Evolutionary conservation across 2,329 filamentous ascomycete species (phyloP).

Genomic region (Seiridium cupressi): DNA sequence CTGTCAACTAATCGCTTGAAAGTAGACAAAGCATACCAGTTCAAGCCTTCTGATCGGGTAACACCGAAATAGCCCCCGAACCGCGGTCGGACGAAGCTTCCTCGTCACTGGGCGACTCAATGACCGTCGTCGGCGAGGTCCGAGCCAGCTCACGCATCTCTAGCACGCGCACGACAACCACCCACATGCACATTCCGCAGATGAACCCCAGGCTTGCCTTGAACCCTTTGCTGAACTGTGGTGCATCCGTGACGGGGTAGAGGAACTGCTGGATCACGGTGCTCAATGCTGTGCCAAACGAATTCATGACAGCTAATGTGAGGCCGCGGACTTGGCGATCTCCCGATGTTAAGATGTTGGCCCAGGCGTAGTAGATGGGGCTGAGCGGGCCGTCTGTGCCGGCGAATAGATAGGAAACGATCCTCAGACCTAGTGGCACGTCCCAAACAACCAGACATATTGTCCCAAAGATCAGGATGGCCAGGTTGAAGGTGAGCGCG

Average conservation of each 20-base stretch:
- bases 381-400: constrained; percentile 32
- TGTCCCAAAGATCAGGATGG: constrained; percentile 27
- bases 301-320: constrained; percentile 33
- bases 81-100: not conserved
- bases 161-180: constrained; percentile 16
- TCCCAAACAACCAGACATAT: constrained; percentile 29
- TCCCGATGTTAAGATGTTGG: constrained; percentile 30
- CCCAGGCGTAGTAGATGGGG: constrained; percentile 32
- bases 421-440: constrained; percentile 27
- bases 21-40: too few species aligned
- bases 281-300: constrained; percentile 27
- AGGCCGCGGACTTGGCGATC: constrained; percentile 32
- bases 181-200: constrained; percentile 22
- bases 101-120: not conserved
- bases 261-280: constrained; percentile 31
- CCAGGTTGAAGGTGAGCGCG: constrained; percentile 28
- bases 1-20: too few species aligned
- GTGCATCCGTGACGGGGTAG: constrained; percentile 30
- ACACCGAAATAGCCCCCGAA: not conserved
- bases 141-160: constrained; percentile 11
- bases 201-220: constrained; percentile 24
- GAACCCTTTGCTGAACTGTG: constrained; percentile 26
- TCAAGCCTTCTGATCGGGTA: not conserved
- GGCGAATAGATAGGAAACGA: constrained; percentile 33
- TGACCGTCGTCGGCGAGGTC: not conserved